A percentile compares a stretch with the other conserved stretches of the same genome.
Conservation (phyloP, 495 filamentous ascomycete species). For the Aspergillus incahuasiensis region DNA sequence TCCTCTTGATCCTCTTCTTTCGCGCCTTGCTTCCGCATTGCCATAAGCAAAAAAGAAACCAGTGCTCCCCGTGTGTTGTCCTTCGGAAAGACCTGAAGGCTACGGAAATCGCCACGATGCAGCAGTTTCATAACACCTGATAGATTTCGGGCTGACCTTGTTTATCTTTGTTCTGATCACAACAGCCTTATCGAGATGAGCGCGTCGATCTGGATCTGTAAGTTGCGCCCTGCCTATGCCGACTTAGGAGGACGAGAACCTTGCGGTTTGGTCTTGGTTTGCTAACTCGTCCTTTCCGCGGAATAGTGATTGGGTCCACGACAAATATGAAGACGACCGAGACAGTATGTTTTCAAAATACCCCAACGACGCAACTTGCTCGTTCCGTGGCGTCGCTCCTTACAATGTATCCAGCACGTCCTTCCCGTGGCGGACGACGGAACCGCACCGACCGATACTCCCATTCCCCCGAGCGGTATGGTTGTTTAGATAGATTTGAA, state of each 20-base stretch:
- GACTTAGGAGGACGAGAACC: background rate
- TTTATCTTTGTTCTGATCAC: constrained; percentile 38
- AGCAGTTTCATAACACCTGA: constrained; percentile 41
- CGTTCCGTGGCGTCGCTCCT: constrained; percentile 3
- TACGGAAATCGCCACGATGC: constrained; percentile 30
- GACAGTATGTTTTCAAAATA: constrained; percentile 34
- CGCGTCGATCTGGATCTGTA: constrained; percentile 54
- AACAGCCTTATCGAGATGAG: constrained; percentile 55
- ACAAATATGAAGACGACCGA: constrained; percentile 70
- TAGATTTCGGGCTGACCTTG: constrained; percentile 55
- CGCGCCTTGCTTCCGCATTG: constrained; percentile 36
- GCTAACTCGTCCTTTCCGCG: background rate
- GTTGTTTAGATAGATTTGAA: constrained; percentile 7
- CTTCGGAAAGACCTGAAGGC: constrained; percentile 31
- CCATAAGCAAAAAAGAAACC: constrained; percentile 33
- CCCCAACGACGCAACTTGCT: constrained; percentile 18
- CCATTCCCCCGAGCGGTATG: constrained; percentile 50
- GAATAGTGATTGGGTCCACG: constrained; percentile 85
- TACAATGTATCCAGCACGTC: constrained; percentile 29
- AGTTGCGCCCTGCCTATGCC: constrained; percentile 4
- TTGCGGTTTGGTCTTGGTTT: constrained; percentile 5
- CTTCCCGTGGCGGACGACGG: constrained; percentile 37
- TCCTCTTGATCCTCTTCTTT: constrained; percentile 37
- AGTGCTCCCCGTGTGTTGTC: constrained; percentile 32
- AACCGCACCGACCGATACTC: constrained; percentile 37